Conservation (phyloP, 2,329 filamentous ascomycete species). For the Dothideomycetes sp. region DNA sequence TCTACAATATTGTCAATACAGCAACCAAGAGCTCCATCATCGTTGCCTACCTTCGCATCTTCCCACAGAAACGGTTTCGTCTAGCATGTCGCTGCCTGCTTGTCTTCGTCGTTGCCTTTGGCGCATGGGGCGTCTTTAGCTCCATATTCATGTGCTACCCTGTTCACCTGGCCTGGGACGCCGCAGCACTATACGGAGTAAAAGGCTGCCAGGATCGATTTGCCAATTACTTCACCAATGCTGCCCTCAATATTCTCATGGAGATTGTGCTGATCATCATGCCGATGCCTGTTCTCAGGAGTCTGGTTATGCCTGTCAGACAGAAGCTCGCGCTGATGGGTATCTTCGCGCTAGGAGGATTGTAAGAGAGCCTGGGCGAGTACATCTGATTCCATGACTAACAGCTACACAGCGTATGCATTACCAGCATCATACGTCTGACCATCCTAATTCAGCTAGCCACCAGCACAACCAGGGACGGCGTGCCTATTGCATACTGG, state of each 20-base stretch:
- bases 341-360: conserved; percentile 11
- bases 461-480: too few species aligned
- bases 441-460: conserved; percentile 6
- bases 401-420: conserved; percentile 8
- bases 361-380: conserved; percentile 9
- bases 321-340: conserved; percentile 9
- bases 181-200: not conserved
- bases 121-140: conserved; percentile 6
- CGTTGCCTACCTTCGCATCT: conserved; percentile 24
- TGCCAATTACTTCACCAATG: conserved; percentile 8
- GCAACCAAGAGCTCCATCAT: conserved; percentile 24
- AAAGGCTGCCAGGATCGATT: conserved; percentile 7
- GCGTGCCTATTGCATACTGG: too few species aligned
- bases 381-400: too few species aligned
- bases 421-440: conserved; percentile 12
- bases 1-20: conserved; percentile 3
- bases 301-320: conserved; percentile 8
- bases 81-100: conserved; percentile 16
- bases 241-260: conserved; percentile 10
- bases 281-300: conserved; percentile 8
- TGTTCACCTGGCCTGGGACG: conserved; percentile 7
- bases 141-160: conserved; percentile 9
- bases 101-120: conserved; percentile 14
- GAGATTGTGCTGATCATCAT: conserved; percentile 10
- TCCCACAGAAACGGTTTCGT: conserved; percentile 19